Base-by-base conservation (phyloP, 805 yeast genomes). In the Metschnikowia cubensis region DNA sequence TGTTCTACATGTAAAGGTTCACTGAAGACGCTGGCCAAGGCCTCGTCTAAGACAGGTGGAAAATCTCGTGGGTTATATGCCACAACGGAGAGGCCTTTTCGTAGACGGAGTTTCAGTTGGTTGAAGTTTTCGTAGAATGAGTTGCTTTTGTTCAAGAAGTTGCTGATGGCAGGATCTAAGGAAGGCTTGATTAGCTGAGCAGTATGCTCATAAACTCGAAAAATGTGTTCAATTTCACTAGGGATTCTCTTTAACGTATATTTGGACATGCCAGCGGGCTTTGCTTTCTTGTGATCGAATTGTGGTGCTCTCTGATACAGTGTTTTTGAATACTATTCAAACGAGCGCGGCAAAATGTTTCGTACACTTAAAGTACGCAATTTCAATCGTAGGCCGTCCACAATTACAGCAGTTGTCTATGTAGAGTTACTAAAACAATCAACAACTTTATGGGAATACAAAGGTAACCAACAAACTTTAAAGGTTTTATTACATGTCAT, bases 191-290 rank as follows among this genome's bases (percentile, higher is more conserved):
- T 39, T 20, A 49, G 47, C 15, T 42, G 48, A 6, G 61, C 50
- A 7, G 57, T 62, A 29, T 50, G 48, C 43, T 59, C 60, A 49
- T 64, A 65, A 1, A 59, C 50, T 25, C 51, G 50, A 25, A 62
- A 50, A 3, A 59, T 47, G 43, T 59, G 54, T 41, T 47, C 48
- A 10, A 65, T 42, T n/a, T 59, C 57, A 2, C 42, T 48, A 1
- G 70, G 69, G 14, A 66, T 53, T 38, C 66, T 50, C 10, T 53
- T 37, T 7, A 66, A 51, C 2, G 62, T 52, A 18, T 50, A 47
- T 10, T 39, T 42, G 4, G 59, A 56, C 59, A 56, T 56, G 17
- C n/a, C 41, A n/a, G 15, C 6, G 25, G 40, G 21, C 17, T 31
- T 22, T 11, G 36, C 45, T 33, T 42, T 18, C 14, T n/a, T 29